Base-by-base conservation (phyloP, 2,329 filamentous ascomycete species). In the Pseudocercospora eumusae region DNA sequence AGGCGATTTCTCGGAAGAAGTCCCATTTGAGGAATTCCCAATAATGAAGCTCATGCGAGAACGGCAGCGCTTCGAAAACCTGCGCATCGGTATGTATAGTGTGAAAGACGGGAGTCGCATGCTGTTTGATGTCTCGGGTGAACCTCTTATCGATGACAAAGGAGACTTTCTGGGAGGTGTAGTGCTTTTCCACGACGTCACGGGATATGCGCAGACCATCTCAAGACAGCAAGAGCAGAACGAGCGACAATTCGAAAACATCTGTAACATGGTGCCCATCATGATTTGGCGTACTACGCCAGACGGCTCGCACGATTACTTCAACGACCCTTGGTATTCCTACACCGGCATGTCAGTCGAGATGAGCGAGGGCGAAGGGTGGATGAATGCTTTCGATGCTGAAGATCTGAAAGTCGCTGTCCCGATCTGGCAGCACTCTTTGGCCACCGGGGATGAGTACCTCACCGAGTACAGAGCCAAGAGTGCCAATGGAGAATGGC, bases 151-250 rank as follows among this genome's bases (percentile, higher is more conserved):
- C 13, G 88, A 92, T 68, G 83, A 88, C 15, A 79, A 80, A 15
- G 87, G 87, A 6, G 88, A 92, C 58, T 90, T 92, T 62, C 75
- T 93, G 8, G 90, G 88, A 1, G 90, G 88, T 0, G 83, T 93
- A 1, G 82, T 92, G 1, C 84, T 88, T 0, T 88, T 88, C 69
- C 85, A 88, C 57, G 89, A 93, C 68, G 84, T 92, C 4, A 93
- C 90, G 0, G 80, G 80, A 20, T 87, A 91, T 74, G 85, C 85
- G 1, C 83, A 88, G 57, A 84, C 88, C 66, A 89, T 93, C 56
- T 84, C 83, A 1, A 82, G 85, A 40, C 89, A 92, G 69, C 87
- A 86, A 65, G 83, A 87, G 64, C 83, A 86, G 56, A 90, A 91
- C 64, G 89, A 92, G 69, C 84, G 86, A 68, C 84, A 89, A 54